These are phyloP conservation scores for Rehmannia glutinosa DNA, from an alignment of 257 asterid species.

Conservation along the genomic window DNA sequence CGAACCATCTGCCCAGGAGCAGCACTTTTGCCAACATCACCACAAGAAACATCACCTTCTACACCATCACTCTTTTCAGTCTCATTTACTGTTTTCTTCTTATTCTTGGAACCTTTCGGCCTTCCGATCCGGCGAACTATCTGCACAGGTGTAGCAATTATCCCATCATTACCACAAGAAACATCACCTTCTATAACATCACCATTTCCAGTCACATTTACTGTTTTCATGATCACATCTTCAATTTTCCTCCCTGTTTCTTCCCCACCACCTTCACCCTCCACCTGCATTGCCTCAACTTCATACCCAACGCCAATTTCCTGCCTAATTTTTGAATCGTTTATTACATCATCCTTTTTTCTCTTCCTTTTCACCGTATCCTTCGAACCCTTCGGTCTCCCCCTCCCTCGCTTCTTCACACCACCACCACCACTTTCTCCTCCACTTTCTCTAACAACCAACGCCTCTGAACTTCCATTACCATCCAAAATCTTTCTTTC, in stretches of 20 bases:
- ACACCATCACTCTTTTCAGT: neutral
- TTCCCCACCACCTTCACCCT: conserved; percentile 7
- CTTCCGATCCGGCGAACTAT: neutral
- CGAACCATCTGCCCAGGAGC: too few species aligned
- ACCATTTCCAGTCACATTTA: too few species aligned
- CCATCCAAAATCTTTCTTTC: too few species aligned
- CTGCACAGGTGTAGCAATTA: too few species aligned
- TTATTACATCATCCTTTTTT: too few species aligned
- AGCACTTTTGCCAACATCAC: too few species aligned
- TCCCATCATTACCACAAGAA: too few species aligned
- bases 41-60: neutral
- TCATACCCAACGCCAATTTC: conserved; percentile 4
- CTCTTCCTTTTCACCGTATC: conserved; percentile 22
- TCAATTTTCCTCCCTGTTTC: neutral
- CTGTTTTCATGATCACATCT: neutral
- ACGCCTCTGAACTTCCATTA: conserved; percentile 45
- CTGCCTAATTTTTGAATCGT: conserved; percentile 2
- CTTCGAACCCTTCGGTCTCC: conserved; percentile 36
- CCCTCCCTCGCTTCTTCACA: conserved; percentile 9
- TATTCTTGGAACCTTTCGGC: conserved; percentile 18
- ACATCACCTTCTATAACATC: too few species aligned
- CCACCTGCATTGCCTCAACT: conserved; percentile 16
- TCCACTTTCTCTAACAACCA: neutral
- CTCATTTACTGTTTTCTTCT: neutral
- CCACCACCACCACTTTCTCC: neutral